phyloP scores from a whole-genome alignment of 1,284 basidiomycete species.

The Schizophyllum commune region DNA sequence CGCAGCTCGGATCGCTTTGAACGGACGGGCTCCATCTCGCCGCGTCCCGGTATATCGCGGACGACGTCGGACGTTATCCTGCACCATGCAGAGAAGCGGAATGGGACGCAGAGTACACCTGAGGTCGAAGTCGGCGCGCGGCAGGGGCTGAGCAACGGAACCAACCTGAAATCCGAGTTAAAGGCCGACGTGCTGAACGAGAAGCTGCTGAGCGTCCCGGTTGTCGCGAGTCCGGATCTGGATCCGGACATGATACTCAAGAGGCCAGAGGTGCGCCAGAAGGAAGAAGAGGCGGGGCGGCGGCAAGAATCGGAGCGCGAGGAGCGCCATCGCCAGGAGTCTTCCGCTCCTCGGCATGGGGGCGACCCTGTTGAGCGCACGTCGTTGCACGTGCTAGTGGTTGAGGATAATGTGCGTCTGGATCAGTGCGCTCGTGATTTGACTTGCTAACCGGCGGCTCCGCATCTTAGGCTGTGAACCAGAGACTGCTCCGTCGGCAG shows the following conservation, averaged over 20 bases:
- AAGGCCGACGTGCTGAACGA: background rate
- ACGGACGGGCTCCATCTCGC: background rate
- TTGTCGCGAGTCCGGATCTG: background rate
- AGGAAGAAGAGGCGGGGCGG: background rate
- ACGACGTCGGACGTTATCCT: background rate
- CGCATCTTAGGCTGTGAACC: conserved; percentile 1
- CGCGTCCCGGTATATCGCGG: background rate
- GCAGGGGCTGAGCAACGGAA: no score
- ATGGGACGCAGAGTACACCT: no score
- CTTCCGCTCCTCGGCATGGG: background rate
- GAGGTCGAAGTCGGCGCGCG: no score
- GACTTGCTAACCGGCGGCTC: background rate
- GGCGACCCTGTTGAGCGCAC: background rate
- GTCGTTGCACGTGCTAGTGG: conserved; percentile 3
- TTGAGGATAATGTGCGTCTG: conserved; percentile 5
- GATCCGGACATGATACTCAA: background rate
- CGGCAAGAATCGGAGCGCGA: background rate
- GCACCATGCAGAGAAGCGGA: background rate
- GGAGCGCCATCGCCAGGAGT: background rate
- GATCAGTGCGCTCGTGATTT: background rate
- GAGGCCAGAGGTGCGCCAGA: background rate
- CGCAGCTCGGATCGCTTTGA: background rate
- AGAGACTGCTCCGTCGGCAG: conserved; percentile 5
- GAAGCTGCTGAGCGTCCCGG: background rate
- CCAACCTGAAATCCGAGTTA: background rate